phyloP scores from a whole-genome alignment of 306 rosid genomes.

The Medicago arabica region DNA sequence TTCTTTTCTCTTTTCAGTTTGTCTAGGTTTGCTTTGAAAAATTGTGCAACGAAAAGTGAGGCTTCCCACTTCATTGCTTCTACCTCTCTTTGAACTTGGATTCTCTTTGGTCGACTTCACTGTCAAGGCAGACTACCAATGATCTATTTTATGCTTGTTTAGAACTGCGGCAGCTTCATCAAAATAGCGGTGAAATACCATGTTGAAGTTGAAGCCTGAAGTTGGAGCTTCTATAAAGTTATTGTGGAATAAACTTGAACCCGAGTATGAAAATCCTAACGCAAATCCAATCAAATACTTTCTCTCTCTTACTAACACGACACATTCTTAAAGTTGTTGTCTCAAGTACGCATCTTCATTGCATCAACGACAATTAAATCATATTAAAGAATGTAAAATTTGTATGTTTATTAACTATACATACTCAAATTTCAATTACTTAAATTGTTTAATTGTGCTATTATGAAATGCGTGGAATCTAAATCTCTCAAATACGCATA shows the following conservation, averaged over 20 bases:
- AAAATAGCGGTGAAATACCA: no score
- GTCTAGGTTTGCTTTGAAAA: constrained; percentile 51
- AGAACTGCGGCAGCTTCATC: no score
- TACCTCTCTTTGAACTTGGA: not conserved
- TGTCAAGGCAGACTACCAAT: not conserved
- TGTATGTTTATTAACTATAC: not conserved
- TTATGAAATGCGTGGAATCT: not conserved
- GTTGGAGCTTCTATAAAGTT: no score
- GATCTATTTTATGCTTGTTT: not conserved
- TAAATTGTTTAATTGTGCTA: not conserved
- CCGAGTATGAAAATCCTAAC: no score
- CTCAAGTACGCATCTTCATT: not conserved
- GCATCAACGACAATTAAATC: not conserved
- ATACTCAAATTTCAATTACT: not conserved
- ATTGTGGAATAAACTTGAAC: no score
- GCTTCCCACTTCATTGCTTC: not conserved
- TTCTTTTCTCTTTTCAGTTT: constrained; percentile 44
- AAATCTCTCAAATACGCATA: not conserved
- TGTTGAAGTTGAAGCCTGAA: no score
- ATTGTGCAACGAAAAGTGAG: constrained; percentile 46
- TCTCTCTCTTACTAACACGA: not conserved
- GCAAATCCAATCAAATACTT: no score
- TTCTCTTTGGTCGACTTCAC: not conserved
- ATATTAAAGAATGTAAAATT: not conserved
- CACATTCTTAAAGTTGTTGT: not conserved